Evolutionary conservation across 257 asterid species (phyloP).

Genomic region (Echium plantagineum): DNA sequence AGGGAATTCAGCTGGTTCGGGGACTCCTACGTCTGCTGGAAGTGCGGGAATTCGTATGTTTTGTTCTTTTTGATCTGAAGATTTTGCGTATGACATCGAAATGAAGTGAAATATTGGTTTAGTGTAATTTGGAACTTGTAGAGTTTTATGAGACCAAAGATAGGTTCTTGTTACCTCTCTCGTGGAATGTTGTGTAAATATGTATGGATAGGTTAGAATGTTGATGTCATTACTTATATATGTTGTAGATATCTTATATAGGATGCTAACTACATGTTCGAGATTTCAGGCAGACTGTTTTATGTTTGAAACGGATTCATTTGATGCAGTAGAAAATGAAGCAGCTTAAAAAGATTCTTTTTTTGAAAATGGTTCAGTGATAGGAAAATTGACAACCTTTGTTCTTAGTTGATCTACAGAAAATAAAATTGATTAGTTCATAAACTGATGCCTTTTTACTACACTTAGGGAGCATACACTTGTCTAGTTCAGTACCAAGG

Average conservation of each 20-base stretch:
- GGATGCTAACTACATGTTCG: too few species aligned
- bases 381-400: background rate
- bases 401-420: background rate
- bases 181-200: too few species aligned
- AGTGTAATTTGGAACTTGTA: background rate
- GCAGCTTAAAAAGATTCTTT: background rate
- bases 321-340: background rate
- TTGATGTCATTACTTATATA: too few species aligned
- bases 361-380: too few species aligned
- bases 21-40: constrained; percentile 95
- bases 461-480: too few species aligned
- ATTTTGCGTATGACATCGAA: too few species aligned
- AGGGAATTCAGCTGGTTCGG: constrained; percentile 83
- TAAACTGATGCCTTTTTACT: background rate
- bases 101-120: too few species aligned
- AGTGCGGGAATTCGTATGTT: constrained; percentile 91
- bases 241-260: too few species aligned
- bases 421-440: background rate
- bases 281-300: too few species aligned
- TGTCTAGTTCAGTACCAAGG: background rate
- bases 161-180: background rate
- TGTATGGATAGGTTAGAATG: too few species aligned
- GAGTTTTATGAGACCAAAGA: background rate
- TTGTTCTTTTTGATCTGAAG: background rate
- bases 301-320: background rate